Evolutionary conservation across 2,329 filamentous ascomycete genomes (phyloP), one percentile per base, ranked within the genome.

Genomic region (Hypocreales sp.): DNA sequence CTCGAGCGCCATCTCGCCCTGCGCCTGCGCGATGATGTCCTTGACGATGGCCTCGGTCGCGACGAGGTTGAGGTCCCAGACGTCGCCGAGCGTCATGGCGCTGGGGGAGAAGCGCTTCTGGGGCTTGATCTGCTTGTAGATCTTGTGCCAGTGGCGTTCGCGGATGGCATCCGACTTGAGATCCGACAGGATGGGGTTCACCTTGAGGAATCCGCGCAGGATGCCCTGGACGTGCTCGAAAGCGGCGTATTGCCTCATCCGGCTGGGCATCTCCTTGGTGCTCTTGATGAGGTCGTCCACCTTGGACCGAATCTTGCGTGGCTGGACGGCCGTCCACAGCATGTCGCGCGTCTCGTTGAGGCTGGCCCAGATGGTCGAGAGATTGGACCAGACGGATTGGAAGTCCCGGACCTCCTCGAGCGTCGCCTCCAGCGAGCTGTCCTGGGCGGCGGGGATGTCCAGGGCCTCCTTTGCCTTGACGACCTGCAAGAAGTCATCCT

Each of bases 161-260:
- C 86, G 78, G 32, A 99, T 84, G 11, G 90, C 87, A 52, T 98
- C 90, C 1, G 87, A 94, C 48, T 94, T 93, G 51, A 99, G 66
- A 37, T 98, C 90, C 5, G 75, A 71, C 4, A 99, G 65, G 19
- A 94, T 65, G 8, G 77, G 65, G 46, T 95, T 98, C 40, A 92
- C 83, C 51, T 93, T 95, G 36, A 94, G 66, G 26, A 92, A 68
- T 35, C 86, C 77, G 24, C 84, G 79, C 22, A 98, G 69, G 17
- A 92, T 80, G 36, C 73, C 83, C 49, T 98, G 92, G 21, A 98
- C 84, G 46, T 98, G 87, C 53, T 98, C 92, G 48, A 98, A 99
- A n/a, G 92, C 92, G 40, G 92, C 87, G 51, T 99, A 99, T 47
- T 98, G 92, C 34, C 92, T 77, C 87, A 98, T 95, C 33, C 90